These are phyloP conservation scores for Penicillium capsulatum DNA, from an alignment of 2,329 filamentous ascomycete genomes.

Conservation along the genomic window DNA sequence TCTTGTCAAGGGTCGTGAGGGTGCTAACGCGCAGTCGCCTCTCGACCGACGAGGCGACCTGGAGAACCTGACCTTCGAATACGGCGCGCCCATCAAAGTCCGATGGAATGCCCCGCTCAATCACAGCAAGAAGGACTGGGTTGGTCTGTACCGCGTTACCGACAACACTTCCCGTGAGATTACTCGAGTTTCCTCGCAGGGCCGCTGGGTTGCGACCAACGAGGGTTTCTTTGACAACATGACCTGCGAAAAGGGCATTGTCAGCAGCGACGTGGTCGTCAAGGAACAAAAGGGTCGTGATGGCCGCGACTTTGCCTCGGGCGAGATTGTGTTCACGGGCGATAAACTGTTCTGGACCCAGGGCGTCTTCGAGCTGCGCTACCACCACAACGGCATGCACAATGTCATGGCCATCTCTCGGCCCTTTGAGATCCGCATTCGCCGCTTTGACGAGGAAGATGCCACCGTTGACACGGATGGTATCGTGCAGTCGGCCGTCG, in stretches of 20 bases:
- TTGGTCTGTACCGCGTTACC: constrained; percentile 91
- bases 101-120: constrained; percentile 85
- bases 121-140: constrained; percentile 89
- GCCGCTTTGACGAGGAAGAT: constrained; percentile 72
- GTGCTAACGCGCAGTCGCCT: constrained; percentile 63
- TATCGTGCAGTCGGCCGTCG: constrained; percentile 65
- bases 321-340: constrained; percentile 81
- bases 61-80: constrained; percentile 76
- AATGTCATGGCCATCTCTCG: constrained; percentile 90
- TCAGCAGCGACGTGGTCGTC: constrained; percentile 62
- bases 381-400: constrained; percentile 90
- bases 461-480: constrained; percentile 57
- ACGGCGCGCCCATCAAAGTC: constrained; percentile 83
- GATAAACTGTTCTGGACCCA: constrained; percentile 98
- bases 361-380: constrained; percentile 93
- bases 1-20: constrained; percentile 67
- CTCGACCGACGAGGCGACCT: constrained; percentile 58
- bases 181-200: constrained; percentile 78
- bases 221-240: constrained; percentile 70
- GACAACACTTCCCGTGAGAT: constrained; percentile 84
- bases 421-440: constrained; percentile 85
- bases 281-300: constrained; percentile 44
- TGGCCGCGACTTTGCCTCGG: constrained; percentile 60
- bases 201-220: constrained; percentile 82
- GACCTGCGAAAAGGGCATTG: constrained; percentile 70